Base-by-base conservation (phyloP, 257 asterid species). In the Plantago ovata region DNA sequence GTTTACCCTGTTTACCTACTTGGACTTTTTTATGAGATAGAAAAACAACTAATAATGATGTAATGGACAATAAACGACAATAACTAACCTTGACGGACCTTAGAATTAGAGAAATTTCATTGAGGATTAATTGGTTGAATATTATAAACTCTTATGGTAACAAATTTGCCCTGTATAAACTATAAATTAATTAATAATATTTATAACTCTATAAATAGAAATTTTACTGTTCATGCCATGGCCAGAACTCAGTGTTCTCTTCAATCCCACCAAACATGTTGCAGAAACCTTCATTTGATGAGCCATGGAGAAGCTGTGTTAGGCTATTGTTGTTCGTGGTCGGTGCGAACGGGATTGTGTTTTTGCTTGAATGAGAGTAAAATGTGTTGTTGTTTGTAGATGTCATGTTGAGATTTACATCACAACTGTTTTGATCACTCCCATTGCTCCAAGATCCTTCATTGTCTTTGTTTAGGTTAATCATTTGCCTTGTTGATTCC, bases 401-500 rank as follows among this genome's bases (percentile, higher is more conserved):
- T 10, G 85, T 64, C 10, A 66, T 64, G 28, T 74, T 70, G 8
- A 83, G 71, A 53, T 83, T 83, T 33, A 84, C 81, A 28, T 82
- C 90, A 9, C 77, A 72, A 46, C 86, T 83, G 73, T 64, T 79
- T 51, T 36, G 15, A 9, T 81, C 86, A 59, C 91, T 88, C 57
- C 76, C 94, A 45, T 81, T 78, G 77, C 90, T 83, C 96, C 96
- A 83, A 0, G 91, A 76, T 4, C 91, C 87, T 53, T 83, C 94
- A 41, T 75, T 83, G 56, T 79, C 94, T 41, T 71, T 81, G 76
- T 79, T 83, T 44, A 85, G 72, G 69, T 88, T 85, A 0, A 80
- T 74, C 43, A 12, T 7, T 14, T 66, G 59, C 4, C 80, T 84
- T 11, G 62, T 38, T 28, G 71, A 21, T 14, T 43, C 72, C 58